Evolutionary conservation across 176 grass and related monocot genomes (phyloP), one percentile per base, ranked within the genome.

Genomic region (Metroxylon sagu): DNA sequence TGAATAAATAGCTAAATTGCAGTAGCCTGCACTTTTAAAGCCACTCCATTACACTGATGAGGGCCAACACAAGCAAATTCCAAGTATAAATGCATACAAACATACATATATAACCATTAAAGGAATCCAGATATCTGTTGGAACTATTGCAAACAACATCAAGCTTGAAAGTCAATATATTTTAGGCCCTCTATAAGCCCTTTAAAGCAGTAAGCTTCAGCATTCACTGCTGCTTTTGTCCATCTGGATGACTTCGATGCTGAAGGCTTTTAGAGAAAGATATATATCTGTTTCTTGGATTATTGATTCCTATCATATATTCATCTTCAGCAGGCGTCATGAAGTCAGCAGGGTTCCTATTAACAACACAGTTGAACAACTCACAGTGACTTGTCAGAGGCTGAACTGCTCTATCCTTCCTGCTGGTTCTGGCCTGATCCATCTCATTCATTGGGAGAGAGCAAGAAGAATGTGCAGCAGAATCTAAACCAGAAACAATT

Each of bases 291-390:
- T 10, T 14, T 50, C 26, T 23, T 54, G 27, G 51, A 54, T 67
- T 18, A 16, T 67, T 51, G 54, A 25, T 14, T 15, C 51, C 65
- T 54, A 50, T 26, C 65, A 55, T 67, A 51, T 53, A 67, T n/a
- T 53, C 17, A 21, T 67, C 65, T 30, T 67, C 65, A 54, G 35
- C 50, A 19, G 26, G 28, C 19, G 31, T 0, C n/a, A 25, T 54
- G 65, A 67, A 67, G 27, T 67, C 65, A 23, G 65, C 50, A 39
- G 65, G 65, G 6, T 67, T 67, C 54, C n/a, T 25, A 51, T 67
- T 67, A 26, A 67, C 16, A 55, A 67, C 14, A 8, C 65, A 67
- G 7, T 53, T 31, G 39, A 19, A 5, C 21, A 51, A 19, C 8
- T 23, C 28, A 54, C n/a, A 31, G 8, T 6, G 12, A 54, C 54